A percentile compares a stretch with the other conserved stretches of the same genome.
phyloP scores from a whole-genome alignment of 768 basidiomycete genomes.

The Collybiopsis confluens region DNA sequence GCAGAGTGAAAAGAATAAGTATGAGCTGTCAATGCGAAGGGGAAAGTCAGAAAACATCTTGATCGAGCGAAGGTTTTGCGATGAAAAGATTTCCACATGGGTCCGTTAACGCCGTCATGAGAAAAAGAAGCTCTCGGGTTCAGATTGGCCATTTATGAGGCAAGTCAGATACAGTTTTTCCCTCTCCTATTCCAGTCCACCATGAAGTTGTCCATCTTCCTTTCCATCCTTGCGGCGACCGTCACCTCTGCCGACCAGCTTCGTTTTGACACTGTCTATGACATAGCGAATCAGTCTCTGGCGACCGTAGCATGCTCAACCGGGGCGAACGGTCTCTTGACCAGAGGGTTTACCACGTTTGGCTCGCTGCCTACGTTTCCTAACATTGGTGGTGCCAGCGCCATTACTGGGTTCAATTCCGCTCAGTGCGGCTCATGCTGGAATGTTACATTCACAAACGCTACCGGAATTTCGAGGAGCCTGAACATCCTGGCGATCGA shows the following conservation, averaged over 20 bases:
- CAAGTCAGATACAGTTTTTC: too few relatives aligned
- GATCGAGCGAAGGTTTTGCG: too few relatives aligned
- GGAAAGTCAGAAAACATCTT: too few relatives aligned
- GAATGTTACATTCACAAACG: conserved; percentile 10
- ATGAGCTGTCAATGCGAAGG: too few relatives aligned
- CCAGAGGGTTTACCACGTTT: conserved; percentile 29
- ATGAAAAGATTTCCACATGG: too few relatives aligned
- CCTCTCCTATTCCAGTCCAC: too few relatives aligned
- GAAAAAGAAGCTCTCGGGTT: too few relatives aligned
- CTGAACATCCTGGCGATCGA: conserved; percentile 11
- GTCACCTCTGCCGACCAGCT: conserved; percentile 59
- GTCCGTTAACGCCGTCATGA: too few relatives aligned
- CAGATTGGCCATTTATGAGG: too few relatives aligned
- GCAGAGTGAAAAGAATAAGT: too few relatives aligned
- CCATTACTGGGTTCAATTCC: conserved; percentile 31
- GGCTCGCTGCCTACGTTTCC: conserved; percentile 32
- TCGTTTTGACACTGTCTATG: conserved; percentile 56
- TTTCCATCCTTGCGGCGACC: conserved; percentile 16
- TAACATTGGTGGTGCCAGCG: conserved; percentile 34
- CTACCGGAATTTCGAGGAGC: neutral
- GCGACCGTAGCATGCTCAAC: conserved; percentile 37
- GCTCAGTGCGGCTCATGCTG: conserved; percentile 24
- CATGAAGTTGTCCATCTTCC: conserved; percentile 16
- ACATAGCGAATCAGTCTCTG: conserved; percentile 15
- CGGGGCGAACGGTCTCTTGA: conserved; percentile 32